Base-by-base conservation (phyloP, 495 filamentous ascomycete species). In the Aspergillus steynii region DNA sequence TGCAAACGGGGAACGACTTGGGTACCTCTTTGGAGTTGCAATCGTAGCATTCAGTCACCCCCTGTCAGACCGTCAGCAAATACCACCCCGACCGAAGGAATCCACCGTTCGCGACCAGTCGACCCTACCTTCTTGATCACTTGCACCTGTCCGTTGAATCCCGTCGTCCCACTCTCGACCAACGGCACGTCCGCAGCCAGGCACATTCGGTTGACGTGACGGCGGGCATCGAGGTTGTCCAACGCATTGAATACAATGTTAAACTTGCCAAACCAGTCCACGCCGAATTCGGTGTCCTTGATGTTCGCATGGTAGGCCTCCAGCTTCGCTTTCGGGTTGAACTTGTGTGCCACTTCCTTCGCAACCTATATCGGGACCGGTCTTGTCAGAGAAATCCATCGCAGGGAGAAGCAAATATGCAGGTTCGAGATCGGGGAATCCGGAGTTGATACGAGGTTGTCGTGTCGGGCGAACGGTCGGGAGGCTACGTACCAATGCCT, bases 151-250 rank as follows among this genome's bases (percentile, higher is more conserved):
- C 95, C 95, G 68, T 97, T 96, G 81, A 98, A 99, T 0, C 95
- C 95, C 0, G 95, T 98, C 4, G 95, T 99, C 27, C 95, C 95
- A 68, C 96, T 97, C 75, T 99, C 95, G 42, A 99, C 89, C 65
- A 99, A 76, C 2, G 95, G 92, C 27, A 99, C 88, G 62, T 93
- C 80, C 25, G 96, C 95, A 1, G 92, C 89, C 62, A 99, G 73
- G 67, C 95, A 99, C 95, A 99, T 98, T 70, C 86, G 90, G 71
- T 99, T 99, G 55, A 98, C 95, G 81, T 99, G 91, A 49, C 94
- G 86, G 60, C 95, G 81, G 25, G 95, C 95, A 58, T 97, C 94
- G 8, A 99, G 81, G 63, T 99, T 99, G 73, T 99, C 95, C 25
- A 99, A 82, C 29, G 95, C 95, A 75, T 99, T 99, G 78, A 99